A percentile compares a stretch with the other conserved stretches of the same genome.
phyloP scores from a whole-genome alignment of 2,329 filamentous ascomycete genomes.

The Fusarium heterosporum region DNA sequence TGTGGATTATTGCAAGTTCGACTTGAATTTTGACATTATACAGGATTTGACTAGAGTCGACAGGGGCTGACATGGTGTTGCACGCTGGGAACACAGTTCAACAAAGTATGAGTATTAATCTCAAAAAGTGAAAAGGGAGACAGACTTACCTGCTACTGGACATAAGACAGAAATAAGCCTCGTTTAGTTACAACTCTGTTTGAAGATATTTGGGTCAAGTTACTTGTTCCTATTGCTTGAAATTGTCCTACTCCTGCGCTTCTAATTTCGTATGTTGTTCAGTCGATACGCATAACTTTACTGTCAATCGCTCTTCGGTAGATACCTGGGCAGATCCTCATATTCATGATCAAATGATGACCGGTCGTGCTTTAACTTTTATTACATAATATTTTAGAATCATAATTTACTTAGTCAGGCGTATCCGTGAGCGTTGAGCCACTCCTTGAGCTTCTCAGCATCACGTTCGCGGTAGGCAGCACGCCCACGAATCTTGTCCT shows the following conservation, averaged over 20 bases:
- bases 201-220: too few relatives aligned
- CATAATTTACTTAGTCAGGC: slow-evolving; percentile 51
- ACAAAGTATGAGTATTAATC: too few relatives aligned
- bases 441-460: slow-evolving; percentile 77
- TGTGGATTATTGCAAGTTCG: neutral
- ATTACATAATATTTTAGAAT: slow-evolving; percentile 16
- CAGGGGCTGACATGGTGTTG: neutral
- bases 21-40: neutral
- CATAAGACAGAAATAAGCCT: too few relatives aligned
- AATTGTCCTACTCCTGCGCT: too few relatives aligned
- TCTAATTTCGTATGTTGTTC: too few relatives aligned
- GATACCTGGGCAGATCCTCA: neutral
- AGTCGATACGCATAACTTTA: too few relatives aligned
- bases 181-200: too few relatives aligned
- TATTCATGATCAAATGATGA: neutral
- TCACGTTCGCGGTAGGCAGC: slow-evolving; percentile 87
- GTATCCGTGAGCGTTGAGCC: slow-evolving; percentile 71
- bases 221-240: too few relatives aligned
- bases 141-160: too few relatives aligned
- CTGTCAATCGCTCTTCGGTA: neutral
- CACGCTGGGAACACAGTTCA: too few relatives aligned
- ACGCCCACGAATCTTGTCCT: slow-evolving; percentile 86
- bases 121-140: too few relatives aligned
- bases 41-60: neutral
- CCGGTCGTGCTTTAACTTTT: slow-evolving; percentile 15